Conservation (phyloP, 2,329 filamentous ascomycete species). For the Thelonectria discophora region DNA sequence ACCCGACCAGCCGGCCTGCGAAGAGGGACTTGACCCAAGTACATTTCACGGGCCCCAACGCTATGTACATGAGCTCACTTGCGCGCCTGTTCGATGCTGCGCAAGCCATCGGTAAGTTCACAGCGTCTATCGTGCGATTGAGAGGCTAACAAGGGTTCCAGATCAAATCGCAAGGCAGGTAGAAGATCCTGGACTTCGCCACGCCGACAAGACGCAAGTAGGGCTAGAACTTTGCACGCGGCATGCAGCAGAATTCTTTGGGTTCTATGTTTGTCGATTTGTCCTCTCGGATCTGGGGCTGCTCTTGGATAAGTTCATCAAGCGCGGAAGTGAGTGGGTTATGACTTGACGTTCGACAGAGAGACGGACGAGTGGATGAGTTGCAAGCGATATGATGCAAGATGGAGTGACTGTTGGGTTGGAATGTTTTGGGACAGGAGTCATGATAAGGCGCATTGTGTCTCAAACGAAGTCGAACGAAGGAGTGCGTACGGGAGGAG, state of each 20-base stretch:
- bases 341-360: conserved; percentile 43
- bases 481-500: conserved; percentile 28
- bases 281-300: conserved; percentile 85
- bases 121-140: no score
- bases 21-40: conserved; percentile 76
- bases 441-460: conserved; percentile 29
- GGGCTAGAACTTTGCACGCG: conserved; percentile 92
- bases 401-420: conserved; percentile 34
- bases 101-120: conserved; percentile 82
- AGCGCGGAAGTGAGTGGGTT: conserved; percentile 96
- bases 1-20: conserved; percentile 71
- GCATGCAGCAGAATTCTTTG: conserved; percentile 97
- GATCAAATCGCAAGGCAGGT: conserved; percentile 97
- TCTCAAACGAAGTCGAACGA: conserved; percentile 26
- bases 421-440: conserved; percentile 32
- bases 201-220: conserved; percentile 93
- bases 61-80: conserved; percentile 89
- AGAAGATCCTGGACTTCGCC: conserved; percentile 90
- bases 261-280: conserved; percentile 95
- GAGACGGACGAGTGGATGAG: conserved; percentile 19
- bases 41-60: conserved; percentile 83
- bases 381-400: conserved; percentile 18
- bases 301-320: conserved; percentile 95
- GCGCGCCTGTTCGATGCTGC: conserved; percentile 92
- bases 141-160: conserved; percentile 51